Conservation (phyloP, 1,284 basidiomycete species). For the Melanopsichium pennsylvanicum region DNA sequence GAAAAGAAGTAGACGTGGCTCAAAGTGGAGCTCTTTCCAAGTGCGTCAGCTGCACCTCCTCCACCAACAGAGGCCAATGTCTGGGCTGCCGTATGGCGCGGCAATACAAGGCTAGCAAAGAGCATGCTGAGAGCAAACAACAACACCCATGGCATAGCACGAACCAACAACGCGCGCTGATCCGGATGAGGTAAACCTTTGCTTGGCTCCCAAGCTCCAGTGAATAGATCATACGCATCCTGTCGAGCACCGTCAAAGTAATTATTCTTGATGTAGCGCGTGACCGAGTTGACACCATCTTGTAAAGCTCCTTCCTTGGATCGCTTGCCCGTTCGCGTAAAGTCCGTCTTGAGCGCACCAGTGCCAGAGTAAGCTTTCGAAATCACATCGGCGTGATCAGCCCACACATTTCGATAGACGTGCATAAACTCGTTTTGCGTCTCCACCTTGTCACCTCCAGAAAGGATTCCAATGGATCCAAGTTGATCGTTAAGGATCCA, state of each 20-base stretch:
- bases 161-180: slow-evolving; percentile 78
- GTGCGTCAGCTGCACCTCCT: neutral
- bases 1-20: slow-evolving; percentile 44
- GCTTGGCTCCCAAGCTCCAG: slow-evolving; percentile 80
- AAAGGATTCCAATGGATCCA: slow-evolving; percentile 67
- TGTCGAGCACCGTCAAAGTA: slow-evolving; percentile 92
- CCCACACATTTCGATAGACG: slow-evolving; percentile 95
- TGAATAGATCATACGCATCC: slow-evolving; percentile 79
- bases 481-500: slow-evolving; percentile 75
- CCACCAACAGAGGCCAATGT: slow-evolving; percentile 17
- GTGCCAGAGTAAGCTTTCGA: slow-evolving; percentile 93
- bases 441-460: slow-evolving; percentile 53
- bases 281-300: slow-evolving; percentile 85
- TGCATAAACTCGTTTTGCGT: slow-evolving; percentile 68
- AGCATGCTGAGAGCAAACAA: slow-evolving; percentile 81
- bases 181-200: slow-evolving; percentile 78
- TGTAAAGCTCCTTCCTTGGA: slow-evolving; percentile 80
- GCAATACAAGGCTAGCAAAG: slow-evolving; percentile 63
- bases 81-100: slow-evolving; percentile 30
- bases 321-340: slow-evolving; percentile 86
- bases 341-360: slow-evolving; percentile 95
- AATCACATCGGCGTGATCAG: slow-evolving; percentile 93
- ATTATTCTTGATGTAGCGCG: slow-evolving; percentile 95
- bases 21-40: slow-evolving; percentile 7
- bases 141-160: slow-evolving; percentile 83